A percentile compares a stretch with the other conserved stretches of the same genome.
Conservation (phyloP, 805 yeast species). For the Pichia rugopelliculosa region DNA sequence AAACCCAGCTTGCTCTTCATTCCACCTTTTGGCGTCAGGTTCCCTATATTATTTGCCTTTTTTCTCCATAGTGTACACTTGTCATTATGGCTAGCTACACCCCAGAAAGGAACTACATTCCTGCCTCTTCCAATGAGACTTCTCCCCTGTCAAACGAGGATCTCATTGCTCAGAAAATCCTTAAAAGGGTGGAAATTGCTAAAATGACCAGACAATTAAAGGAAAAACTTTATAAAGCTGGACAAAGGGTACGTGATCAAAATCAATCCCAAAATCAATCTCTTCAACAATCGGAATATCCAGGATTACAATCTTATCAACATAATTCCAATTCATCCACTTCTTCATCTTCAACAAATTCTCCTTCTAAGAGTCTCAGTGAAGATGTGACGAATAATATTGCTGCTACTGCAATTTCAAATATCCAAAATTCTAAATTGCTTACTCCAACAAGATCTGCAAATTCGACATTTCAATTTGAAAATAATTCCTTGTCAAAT, state of each 20-base stretch:
- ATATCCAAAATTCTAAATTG: constrained; percentile 12
- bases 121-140: constrained; percentile 6
- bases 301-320: not conserved
- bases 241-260: constrained; percentile 30
- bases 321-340: constrained; percentile 1
- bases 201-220: constrained; percentile 38
- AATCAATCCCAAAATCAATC: constrained; percentile 6
- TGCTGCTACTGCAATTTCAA: constrained; percentile 16
- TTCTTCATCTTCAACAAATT: constrained; percentile 11
- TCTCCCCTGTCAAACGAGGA: constrained; percentile 26
- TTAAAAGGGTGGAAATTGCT: constrained; percentile 40
- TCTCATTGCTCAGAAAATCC: constrained; percentile 35
- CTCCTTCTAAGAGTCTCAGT: constrained; percentile 15
- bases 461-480: not conserved
- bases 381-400: constrained; percentile 12
- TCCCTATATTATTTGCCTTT: not conserved
- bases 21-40: not conserved
- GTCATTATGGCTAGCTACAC: not conserved
- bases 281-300: not conserved
- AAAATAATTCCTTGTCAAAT: constrained; percentile 4
- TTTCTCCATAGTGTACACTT: not conserved
- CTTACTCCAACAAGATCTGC: constrained; percentile 10
- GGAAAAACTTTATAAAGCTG: constrained; percentile 35
- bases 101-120: not conserved
- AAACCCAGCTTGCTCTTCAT: not conserved